phyloP scores from a whole-genome alignment of 176 grass and related monocot genomes.

The Ampelocalamus luodianensis region DNA sequence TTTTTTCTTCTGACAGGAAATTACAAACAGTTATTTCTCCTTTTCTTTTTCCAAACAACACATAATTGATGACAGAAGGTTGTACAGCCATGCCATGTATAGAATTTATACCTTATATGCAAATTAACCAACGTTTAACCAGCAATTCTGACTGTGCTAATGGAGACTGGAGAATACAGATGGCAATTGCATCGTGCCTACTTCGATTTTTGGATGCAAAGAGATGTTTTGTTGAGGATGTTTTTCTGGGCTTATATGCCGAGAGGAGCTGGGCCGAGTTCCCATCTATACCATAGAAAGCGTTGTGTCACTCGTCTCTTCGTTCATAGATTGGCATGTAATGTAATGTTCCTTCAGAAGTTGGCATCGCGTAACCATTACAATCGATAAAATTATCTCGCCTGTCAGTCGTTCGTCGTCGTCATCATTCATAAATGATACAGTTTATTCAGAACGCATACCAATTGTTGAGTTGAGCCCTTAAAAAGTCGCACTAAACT shows the following conservation, averaged over 20 bases:
- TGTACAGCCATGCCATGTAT: conserved; percentile 53
- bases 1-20: conserved; percentile 33
- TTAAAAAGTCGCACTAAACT: no score
- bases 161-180: not conserved
- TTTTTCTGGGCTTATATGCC: not conserved
- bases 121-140: conserved; percentile 43
- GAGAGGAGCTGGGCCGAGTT: not conserved
- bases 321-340: not conserved
- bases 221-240: not conserved
- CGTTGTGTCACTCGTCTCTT: no score
- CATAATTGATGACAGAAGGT: conserved; percentile 18
- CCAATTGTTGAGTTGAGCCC: no score
- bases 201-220: not conserved
- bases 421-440: not conserved
- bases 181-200: not conserved
- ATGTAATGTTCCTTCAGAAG: not conserved
- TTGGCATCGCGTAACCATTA: no score
- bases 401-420: no score
- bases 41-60: conserved; percentile 20
- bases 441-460: not conserved
- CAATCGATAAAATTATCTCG: no score
- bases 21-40: conserved; percentile 30
- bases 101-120: conserved; percentile 23
- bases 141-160: not conserved
- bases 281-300: not conserved